Evolutionary conservation across 352 stramenopile genomes (phyloP), one percentile per base, ranked within the genome.

Genomic region (Phytophthora citricola): DNA sequence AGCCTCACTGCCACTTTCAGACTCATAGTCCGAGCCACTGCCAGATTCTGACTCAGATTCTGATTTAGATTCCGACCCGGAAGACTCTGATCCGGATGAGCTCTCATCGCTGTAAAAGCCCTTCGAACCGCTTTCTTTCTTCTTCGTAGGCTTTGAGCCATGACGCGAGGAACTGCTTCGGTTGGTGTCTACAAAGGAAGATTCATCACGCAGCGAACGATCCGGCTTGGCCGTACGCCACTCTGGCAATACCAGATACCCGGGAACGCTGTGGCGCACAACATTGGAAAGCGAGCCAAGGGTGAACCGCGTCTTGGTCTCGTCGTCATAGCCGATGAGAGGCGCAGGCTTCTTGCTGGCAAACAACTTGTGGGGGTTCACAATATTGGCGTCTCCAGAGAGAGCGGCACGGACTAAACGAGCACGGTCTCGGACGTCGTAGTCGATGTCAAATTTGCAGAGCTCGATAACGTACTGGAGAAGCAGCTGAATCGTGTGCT

Each of bases 391-490:
- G 40, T 92, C 83, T 9, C 78, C 83, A 7, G 86, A 87, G 15
- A 93, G 51, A 0, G 79, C 74, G 45, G 86, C 81, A 22, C 86
- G 85, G n/a, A 98, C 75, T 41, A 98, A 80, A 44, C 95, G 87
- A 20, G 89, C 91, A 6, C 94, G 88, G 60, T 98, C 95, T 7
- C 95, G 89, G 4, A 98, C 78, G 46, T 98, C 95, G 58, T 97
- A 97, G 63, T 97, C 90, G 6, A 87, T 68, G 69, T 98, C 95
- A 58, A 97, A 98, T 61, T 96, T 90, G 54, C 87, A 94, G 29
- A 98, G 71, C 63, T 98, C 92, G 34, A 98, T 86, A 53, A 98
- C 85, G 53, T 98, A 98, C 55, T 92, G 81, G 2, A 96, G 64
- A 20, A 98, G 72, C 54, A 93, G 58, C 47, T 91, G 80, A 39